Percentiles rank a stretch among this genome's conserved stretches.
Evolutionary conservation across 2,329 filamentous ascomycete genomes (phyloP).

Genomic region (Chrysosphaeria jannelii): DNA sequence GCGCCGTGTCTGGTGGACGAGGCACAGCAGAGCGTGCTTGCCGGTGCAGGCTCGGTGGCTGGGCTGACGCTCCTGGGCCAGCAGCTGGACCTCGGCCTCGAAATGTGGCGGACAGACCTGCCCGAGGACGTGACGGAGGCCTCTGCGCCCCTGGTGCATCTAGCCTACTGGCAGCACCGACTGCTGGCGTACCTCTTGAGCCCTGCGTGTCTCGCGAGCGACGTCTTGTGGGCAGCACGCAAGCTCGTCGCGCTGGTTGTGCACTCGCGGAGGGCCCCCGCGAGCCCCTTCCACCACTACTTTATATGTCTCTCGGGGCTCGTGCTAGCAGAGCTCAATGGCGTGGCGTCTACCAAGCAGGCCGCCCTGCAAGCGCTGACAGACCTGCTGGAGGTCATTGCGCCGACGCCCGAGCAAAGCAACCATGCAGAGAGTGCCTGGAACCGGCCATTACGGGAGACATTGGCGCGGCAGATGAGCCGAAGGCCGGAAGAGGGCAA

Average conservation of each 20-base stretch:
- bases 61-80: slow-evolving; percentile 14
- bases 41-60: slow-evolving; percentile 10
- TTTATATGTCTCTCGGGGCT: slow-evolving; percentile 16
- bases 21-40: slow-evolving; percentile 5
- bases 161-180: slow-evolving; percentile 40
- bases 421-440: slow-evolving; percentile 12
- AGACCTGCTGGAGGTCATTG: slow-evolving; percentile 22
- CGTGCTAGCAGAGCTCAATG: slow-evolving; percentile 27
- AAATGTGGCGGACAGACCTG: slow-evolving; percentile 34
- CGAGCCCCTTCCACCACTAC: slow-evolving; percentile 36
- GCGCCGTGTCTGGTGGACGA: slow-evolving; percentile 1
- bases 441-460: slow-evolving; percentile 22
- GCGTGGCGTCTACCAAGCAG: slow-evolving; percentile 19
- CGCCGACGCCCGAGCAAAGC: slow-evolving; percentile 8
- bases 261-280: slow-evolving; percentile 15
- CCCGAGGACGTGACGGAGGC: slow-evolving; percentile 22
- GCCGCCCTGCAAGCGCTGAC: slow-evolving; percentile 22
- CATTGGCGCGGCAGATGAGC: slow-evolving; percentile 16
- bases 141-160: slow-evolving; percentile 24
- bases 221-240: slow-evolving; percentile 28
- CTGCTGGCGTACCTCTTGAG: slow-evolving; percentile 31
- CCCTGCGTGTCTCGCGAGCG: slow-evolving; percentile 20
- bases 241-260: slow-evolving; percentile 25
- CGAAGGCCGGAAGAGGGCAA: slow-evolving; percentile 2
- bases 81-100: slow-evolving; percentile 24